Evolutionary conservation across 1,284 basidiomycete genomes (phyloP).

Genomic region (Ceratobasidium sp.): DNA sequence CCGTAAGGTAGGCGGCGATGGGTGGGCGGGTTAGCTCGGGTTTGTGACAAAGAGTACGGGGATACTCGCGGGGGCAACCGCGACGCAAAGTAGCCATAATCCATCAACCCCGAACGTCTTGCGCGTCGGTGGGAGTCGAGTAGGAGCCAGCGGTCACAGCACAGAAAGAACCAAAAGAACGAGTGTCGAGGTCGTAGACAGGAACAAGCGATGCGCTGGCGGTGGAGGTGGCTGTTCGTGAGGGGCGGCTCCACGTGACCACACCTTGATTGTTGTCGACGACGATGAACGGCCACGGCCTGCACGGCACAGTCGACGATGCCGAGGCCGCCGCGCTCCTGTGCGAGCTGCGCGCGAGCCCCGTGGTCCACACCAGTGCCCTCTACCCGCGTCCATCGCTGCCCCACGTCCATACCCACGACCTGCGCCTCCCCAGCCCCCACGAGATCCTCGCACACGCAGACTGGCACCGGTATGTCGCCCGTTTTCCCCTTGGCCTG

Average conservation of each 20-base stretch:
- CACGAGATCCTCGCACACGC: conserved; percentile 34
- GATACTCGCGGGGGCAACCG: too few species aligned
- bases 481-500: not conserved
- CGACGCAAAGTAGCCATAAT: too few species aligned
- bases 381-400: conserved; percentile 23
- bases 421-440: conserved; percentile 31
- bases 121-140: too few species aligned
- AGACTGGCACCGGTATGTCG: conserved; percentile 12
- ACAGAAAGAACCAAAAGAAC: too few species aligned
- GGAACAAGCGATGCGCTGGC: not conserved
- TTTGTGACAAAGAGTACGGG: too few species aligned
- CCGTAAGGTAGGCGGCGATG: too few species aligned
- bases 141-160: too few species aligned
- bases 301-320: conserved; percentile 30
- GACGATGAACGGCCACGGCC: conserved; percentile 42
- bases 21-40: too few species aligned
- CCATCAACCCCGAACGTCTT: too few species aligned
- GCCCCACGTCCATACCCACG: conserved; percentile 14
- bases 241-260: conserved; percentile 18
- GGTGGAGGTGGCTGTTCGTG: conserved; percentile 14
- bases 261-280: not conserved
- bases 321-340: conserved; percentile 25
- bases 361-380: conserved; percentile 8
- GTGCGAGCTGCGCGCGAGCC: conserved; percentile 26
- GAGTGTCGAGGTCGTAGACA: too few species aligned